Conservation (phyloP, 768 basidiomycete genomes). For the Agrocybe pediades region DNA sequence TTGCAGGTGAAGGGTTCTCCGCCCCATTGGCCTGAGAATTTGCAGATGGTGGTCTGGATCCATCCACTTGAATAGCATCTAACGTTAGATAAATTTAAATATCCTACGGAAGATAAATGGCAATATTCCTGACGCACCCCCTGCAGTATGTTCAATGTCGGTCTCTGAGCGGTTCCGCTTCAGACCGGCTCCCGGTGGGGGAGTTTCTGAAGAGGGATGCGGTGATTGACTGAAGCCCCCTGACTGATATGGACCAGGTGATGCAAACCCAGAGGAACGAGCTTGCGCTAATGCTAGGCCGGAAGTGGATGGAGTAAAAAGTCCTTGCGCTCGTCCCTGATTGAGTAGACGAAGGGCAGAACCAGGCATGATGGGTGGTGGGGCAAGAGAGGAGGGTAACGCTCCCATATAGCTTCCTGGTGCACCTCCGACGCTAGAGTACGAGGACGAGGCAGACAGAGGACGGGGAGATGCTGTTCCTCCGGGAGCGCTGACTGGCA, state of each 20-base stretch:
- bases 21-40: constrained; percentile 54
- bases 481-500: constrained; percentile 55
- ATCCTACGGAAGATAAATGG: background rate
- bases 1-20: constrained; percentile 69
- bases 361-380: constrained; percentile 87
- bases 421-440: constrained; percentile 51
- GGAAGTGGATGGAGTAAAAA: constrained; percentile 85
- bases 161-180: constrained; percentile 49
- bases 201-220: constrained; percentile 48
- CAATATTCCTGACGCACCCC: constrained; percentile 19
- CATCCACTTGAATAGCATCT: constrained; percentile 50
- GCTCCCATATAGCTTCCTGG: constrained; percentile 42
- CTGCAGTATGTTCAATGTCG: constrained; percentile 47
- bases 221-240: constrained; percentile 52
- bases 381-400: constrained; percentile 61
- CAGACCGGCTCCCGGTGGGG: constrained; percentile 53
- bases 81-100: background rate
- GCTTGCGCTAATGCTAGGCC: constrained; percentile 37
- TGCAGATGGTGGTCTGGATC: constrained; percentile 52
- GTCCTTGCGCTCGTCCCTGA: constrained; percentile 83
- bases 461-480: constrained; percentile 61
- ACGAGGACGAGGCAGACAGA: constrained; percentile 69
- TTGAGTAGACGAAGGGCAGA: constrained; percentile 82
- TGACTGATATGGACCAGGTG: constrained; percentile 51
- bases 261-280: constrained; percentile 48